These are phyloP conservation scores for Fusarium sp. DNA, from an alignment of 2,329 filamentous ascomycete species.

Conservation along the genomic window DNA sequence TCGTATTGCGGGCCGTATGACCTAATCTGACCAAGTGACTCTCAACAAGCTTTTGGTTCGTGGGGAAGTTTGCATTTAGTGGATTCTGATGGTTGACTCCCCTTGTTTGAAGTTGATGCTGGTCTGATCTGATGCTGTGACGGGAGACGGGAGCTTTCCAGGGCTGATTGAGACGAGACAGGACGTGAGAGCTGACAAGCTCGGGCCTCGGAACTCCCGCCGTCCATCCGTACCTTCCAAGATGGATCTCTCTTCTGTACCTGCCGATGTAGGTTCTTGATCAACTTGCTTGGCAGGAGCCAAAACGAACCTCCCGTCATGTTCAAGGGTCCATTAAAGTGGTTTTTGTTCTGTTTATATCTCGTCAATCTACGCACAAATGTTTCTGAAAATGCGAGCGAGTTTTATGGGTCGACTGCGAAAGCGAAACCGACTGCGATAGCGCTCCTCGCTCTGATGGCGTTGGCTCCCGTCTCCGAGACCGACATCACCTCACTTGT, in stretches of 20 bases:
- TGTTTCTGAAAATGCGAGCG: not conserved
- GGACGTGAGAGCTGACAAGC: not conserved
- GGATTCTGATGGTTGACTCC: conserved; percentile 23
- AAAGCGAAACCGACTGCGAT: not conserved
- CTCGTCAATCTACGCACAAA: not conserved
- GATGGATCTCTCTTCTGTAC: not conserved
- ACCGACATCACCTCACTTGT: not conserved
- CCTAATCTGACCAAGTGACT: conserved; percentile 30
- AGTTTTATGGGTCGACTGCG: not conserved
- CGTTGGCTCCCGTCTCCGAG: not conserved
- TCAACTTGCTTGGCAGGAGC: not conserved
- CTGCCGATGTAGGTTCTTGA: not conserved
- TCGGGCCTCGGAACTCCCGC: not conserved
- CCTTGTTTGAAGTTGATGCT: conserved; percentile 13
- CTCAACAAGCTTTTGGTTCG: conserved; percentile 38
- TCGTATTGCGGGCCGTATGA: conserved; percentile 24
- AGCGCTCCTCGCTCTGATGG: not conserved
- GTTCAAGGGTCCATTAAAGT: not conserved
- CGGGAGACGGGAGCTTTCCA: not conserved
- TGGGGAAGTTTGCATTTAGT: conserved; percentile 34
- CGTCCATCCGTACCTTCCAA: not conserved
- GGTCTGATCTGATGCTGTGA: not conserved
- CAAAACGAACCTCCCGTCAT: not conserved
- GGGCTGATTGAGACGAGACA: not conserved
- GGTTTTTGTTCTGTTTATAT: not conserved